phyloP scores from a whole-genome alignment of 2,329 filamentous ascomycete species.

The Biscogniauxia sp. region DNA sequence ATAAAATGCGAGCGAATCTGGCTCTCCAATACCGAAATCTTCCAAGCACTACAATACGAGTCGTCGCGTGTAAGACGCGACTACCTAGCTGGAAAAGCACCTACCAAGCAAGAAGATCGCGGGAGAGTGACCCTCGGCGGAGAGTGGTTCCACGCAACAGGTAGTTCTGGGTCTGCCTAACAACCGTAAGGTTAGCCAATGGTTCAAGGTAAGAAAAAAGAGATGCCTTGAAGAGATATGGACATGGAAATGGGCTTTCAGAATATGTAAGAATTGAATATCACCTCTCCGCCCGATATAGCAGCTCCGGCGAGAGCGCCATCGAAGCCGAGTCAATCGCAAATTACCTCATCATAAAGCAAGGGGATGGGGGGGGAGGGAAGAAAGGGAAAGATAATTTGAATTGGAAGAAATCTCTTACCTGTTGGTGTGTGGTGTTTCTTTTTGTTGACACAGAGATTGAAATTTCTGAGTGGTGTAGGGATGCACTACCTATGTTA shows the following conservation, averaged over 20 bases:
- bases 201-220: not conserved
- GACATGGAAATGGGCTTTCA: conserved; percentile 51
- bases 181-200: conserved; percentile 9
- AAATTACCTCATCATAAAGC: conserved; percentile 93
- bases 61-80: too few species aligned
- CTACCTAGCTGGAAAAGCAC: too few species aligned
- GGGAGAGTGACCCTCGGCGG: too few species aligned
- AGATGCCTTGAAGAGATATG: not conserved
- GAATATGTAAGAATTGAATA: conserved; percentile 99
- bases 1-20: too few species aligned
- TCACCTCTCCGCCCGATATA: conserved; percentile 76
- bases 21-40: too few species aligned
- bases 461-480: not conserved
- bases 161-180: not conserved
- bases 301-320: conserved; percentile 89
- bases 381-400: conserved; percentile 18
- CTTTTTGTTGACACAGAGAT: not conserved
- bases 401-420: conserved; percentile 1
- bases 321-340: conserved; percentile 87
- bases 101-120: not conserved
- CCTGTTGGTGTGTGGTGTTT: not conserved
- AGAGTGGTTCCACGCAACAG: not conserved
- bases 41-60: too few species aligned
- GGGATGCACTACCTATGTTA: too few species aligned
- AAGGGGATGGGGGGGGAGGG: conserved; percentile 15